A percentile compares a stretch with the other conserved stretches of the same genome.
These are phyloP conservation scores for Fusarium secorum DNA, from an alignment of 2,329 filamentous ascomycete species.

Conservation along the genomic window DNA sequence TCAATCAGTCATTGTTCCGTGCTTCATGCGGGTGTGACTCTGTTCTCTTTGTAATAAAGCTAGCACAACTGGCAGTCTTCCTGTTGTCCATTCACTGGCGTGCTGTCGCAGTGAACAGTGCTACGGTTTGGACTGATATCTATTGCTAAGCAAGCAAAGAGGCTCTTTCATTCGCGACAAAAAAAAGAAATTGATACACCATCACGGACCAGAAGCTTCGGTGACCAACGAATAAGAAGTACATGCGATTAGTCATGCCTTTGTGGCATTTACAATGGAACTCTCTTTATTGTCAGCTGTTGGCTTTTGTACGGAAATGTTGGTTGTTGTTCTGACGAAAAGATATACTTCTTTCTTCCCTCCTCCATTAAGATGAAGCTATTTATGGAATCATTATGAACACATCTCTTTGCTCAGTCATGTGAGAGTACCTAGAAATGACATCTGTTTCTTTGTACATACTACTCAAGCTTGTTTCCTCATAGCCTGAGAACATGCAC, in stretches of 20 bases:
- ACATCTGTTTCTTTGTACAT: not conserved
- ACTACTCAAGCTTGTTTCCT: not conserved
- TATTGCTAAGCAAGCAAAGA: slow-evolving; percentile 10
- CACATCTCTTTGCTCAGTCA: not conserved
- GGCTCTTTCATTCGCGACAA: slow-evolving; percentile 11
- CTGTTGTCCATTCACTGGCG: not conserved
- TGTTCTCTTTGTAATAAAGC: slow-evolving; percentile 20
- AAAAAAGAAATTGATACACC: slow-evolving; percentile 1
- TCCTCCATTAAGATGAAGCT: not conserved
- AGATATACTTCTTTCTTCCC: not conserved
- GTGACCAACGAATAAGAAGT: slow-evolving; percentile 1
- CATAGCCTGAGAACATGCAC: not conserved
- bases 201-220: slow-evolving; percentile 36
- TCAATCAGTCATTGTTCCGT: slow-evolving; percentile 13
- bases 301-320: not conserved
- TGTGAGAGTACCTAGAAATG: not conserved
- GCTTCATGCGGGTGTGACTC: not conserved
- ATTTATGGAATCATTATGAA: not conserved
- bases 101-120: not conserved
- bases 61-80: not conserved
- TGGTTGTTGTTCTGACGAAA: not conserved
- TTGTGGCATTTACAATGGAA: not conserved
- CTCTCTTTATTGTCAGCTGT: not conserved
- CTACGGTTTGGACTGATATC: not conserved
- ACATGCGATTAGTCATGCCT: slow-evolving; percentile 25